A percentile compares a stretch with the other conserved stretches of the same genome.
Conservation (phyloP, 129 eudicot species). For the Artemisia tridentata region DNA sequence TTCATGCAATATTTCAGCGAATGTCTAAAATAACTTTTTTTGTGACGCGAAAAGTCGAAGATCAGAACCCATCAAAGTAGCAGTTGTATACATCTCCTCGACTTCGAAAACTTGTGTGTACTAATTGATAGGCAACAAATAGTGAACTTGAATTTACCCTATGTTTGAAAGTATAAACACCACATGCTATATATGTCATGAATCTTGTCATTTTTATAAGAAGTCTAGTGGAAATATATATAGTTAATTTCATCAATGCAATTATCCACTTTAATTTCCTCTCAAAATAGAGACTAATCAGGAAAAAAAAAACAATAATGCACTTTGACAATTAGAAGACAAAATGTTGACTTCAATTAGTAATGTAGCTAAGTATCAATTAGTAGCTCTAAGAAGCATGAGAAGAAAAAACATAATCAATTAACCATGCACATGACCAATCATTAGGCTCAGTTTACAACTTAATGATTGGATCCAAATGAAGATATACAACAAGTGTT, state of each 20-base stretch:
- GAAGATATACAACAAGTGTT: not conserved
- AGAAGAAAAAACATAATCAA: constrained; percentile 2
- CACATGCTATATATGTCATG: not conserved
- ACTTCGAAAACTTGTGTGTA: constrained; percentile 33
- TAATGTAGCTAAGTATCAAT: constrained; percentile 11
- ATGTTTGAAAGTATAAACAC: not conserved
- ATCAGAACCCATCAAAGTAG: constrained; percentile 48
- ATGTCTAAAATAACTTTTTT: constrained; percentile 17
- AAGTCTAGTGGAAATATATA: not conserved
- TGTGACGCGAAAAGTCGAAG: constrained; percentile 3
- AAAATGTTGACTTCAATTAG: constrained; percentile 28
- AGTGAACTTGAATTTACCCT: no score
- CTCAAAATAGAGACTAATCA: no score
- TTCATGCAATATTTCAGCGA: not conserved
- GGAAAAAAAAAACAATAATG: no score
- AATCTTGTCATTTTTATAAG: not conserved
- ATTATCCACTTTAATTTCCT: not conserved
- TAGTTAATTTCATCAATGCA: not conserved
- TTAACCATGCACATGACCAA: constrained; percentile 19
- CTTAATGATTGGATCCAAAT: constrained; percentile 18
- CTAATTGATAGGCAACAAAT: no score
- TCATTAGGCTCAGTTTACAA: constrained; percentile 14
- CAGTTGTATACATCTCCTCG: constrained; percentile 50
- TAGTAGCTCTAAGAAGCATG: constrained; percentile 20
- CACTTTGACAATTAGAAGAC: constrained; percentile 18